Conservation (phyloP, 2,329 filamentous ascomycete genomes). For the Colletotrichum sp. region DNA sequence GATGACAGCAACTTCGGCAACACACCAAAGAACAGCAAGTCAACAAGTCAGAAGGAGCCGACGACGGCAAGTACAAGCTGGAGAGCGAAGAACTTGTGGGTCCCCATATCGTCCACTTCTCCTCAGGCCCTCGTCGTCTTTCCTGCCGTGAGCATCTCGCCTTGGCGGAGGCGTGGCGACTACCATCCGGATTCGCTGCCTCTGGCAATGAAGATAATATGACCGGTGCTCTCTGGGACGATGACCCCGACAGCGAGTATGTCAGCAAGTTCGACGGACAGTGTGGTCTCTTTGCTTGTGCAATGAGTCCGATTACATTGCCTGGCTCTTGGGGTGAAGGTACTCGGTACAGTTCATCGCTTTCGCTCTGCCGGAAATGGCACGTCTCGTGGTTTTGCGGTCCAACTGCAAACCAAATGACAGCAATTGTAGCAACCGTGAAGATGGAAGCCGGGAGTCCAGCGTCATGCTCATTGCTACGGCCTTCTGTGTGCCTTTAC, state of each 20-base stretch:
- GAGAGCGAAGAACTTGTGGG: too few species aligned
- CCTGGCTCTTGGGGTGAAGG: not conserved
- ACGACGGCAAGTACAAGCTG: too few species aligned
- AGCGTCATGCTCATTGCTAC: accelerated
- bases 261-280: not conserved
- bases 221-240: not conserved
- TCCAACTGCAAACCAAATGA: too few species aligned
- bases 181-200: not conserved
- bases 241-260: accelerated
- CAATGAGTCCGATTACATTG: not conserved
- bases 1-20: not conserved
- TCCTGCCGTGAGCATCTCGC: not conserved
- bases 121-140: too few species aligned
- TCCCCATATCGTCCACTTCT: too few species aligned
- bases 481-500: too few species aligned
- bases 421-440: too few species aligned
- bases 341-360: not conserved
- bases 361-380: not conserved
- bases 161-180: accelerated
- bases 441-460: too few species aligned
- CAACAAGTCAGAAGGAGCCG: too few species aligned
- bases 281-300: not conserved
- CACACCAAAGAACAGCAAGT: too few species aligned
- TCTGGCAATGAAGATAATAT: accelerated
- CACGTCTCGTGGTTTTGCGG: not conserved